These are phyloP conservation scores for Rhodotorula glutinis DNA, from an alignment of 1,284 basidiomycete species.

Conservation along the genomic window DNA sequence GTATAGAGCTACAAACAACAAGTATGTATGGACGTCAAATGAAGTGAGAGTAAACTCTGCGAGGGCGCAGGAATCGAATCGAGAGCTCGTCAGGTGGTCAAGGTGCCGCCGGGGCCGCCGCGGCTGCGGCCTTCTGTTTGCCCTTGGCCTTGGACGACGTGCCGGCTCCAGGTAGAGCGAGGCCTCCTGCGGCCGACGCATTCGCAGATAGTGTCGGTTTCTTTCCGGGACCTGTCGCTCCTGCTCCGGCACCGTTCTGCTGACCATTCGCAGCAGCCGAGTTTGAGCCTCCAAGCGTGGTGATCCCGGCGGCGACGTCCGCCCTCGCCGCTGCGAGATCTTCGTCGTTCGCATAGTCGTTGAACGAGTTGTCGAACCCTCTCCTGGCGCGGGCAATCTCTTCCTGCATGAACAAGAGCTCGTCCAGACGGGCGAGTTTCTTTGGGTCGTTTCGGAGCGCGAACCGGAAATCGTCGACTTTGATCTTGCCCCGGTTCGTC, in stretches of 20 bases:
- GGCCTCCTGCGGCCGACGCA: background rate
- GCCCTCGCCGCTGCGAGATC: slow-evolving; percentile 3
- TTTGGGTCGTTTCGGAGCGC: slow-evolving; percentile 70
- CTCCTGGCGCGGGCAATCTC: slow-evolving; percentile 73
- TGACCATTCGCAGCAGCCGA: background rate
- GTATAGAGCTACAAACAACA: background rate
- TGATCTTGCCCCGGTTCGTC: slow-evolving; percentile 59
- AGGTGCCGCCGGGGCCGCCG: too few relatives aligned
- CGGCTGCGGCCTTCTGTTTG: background rate
- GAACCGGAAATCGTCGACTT: slow-evolving; percentile 67
- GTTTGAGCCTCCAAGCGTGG: background rate
- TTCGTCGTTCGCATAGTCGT: slow-evolving; percentile 31
- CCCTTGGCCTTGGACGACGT: background rate
- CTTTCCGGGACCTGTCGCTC: background rate
- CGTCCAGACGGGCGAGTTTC: slow-evolving; percentile 82
- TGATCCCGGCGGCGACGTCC: background rate
- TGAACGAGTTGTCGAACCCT: slow-evolving; percentile 29
- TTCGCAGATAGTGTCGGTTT: background rate
- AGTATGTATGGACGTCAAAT: background rate
- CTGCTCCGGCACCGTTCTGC: background rate
- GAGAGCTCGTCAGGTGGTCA: too few relatives aligned
- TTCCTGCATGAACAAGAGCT: slow-evolving; percentile 83
- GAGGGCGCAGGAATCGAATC: too few relatives aligned
- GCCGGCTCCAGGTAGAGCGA: background rate
- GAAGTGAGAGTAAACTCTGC: too few relatives aligned